Conservation (phyloP, 2,329 filamentous ascomycete species). For the Colletotrichum karsti region DNA sequence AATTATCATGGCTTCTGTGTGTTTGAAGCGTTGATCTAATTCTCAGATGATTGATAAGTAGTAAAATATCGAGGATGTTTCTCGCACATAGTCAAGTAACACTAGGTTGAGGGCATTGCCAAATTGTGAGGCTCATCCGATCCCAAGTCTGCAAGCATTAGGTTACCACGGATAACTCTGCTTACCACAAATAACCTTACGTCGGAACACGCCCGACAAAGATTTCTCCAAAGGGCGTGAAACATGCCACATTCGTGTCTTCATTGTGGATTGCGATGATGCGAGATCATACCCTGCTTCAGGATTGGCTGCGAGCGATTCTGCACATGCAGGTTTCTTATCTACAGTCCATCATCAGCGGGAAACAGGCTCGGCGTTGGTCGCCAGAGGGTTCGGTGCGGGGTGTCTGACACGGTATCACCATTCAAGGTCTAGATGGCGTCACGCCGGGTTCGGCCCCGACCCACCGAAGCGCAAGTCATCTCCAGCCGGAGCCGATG, state of each 20-base stretch:
- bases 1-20: no score
- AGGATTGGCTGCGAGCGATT: slow-evolving; percentile 3
- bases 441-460: slow-evolving; percentile 28
- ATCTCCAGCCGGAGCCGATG: slow-evolving; percentile 9
- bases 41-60: no score
- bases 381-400: not conserved
- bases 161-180: not conserved
- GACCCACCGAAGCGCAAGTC: slow-evolving; percentile 11
- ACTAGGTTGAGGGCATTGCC: no score
- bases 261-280: slow-evolving; percentile 17
- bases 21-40: no score
- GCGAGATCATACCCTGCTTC: not conserved
- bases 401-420: slow-evolving; percentile 18
- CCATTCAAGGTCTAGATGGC: slow-evolving; percentile 21
- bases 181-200: not conserved
- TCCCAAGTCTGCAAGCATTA: not conserved
- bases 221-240: not conserved
- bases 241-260: slow-evolving; percentile 15
- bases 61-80: no score
- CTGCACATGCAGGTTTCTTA: not conserved
- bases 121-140: no score
- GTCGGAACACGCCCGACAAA: slow-evolving; percentile 14
- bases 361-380: not conserved
- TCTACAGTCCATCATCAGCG: not conserved
- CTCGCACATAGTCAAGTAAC: no score